Conservation (phyloP, 352 stramenopile genomes). For the Pythium rishiriense region DNA sequence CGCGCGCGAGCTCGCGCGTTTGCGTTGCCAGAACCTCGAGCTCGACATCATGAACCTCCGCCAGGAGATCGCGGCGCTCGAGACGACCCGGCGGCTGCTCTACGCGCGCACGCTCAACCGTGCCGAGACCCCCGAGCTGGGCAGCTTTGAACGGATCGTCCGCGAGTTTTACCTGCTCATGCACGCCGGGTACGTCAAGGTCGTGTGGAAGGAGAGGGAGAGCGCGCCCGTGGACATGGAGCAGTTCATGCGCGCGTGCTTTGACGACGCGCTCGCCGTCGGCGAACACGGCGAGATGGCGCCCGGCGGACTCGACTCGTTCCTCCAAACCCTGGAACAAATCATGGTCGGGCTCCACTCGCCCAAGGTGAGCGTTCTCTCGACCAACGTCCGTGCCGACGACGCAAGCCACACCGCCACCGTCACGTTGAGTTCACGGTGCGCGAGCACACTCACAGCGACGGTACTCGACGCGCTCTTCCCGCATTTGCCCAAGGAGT, state of each 20-base stretch:
- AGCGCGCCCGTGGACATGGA: neutral
- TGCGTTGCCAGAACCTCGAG: constrained; percentile 7
- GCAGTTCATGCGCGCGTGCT: neutral
- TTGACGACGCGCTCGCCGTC: neutral
- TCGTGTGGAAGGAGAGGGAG: neutral
- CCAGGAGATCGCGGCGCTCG: constrained; percentile 6
- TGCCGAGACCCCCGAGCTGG: neutral
- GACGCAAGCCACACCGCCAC: neutral
- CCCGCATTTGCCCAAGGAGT: neutral
- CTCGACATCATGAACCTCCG: constrained; percentile 11
- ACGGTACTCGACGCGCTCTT: neutral
- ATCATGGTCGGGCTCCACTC: neutral
- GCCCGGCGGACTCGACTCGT: neutral
- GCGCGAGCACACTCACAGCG: neutral
- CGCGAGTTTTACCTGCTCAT: constrained; percentile 3
- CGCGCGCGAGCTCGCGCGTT: constrained; percentile 1
- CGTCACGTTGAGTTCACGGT: neutral
- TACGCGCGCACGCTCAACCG: neutral
- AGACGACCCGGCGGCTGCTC: neutral
- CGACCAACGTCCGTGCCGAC: neutral
- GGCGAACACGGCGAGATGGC: neutral
- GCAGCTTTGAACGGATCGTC: neutral
- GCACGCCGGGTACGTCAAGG: neutral
- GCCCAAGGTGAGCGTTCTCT: constrained; percentile 1
- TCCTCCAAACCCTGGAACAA: neutral